Evolutionary conservation across 345 rosid genomes (phyloP).

Genomic region (Eucalyptus albens): DNA sequence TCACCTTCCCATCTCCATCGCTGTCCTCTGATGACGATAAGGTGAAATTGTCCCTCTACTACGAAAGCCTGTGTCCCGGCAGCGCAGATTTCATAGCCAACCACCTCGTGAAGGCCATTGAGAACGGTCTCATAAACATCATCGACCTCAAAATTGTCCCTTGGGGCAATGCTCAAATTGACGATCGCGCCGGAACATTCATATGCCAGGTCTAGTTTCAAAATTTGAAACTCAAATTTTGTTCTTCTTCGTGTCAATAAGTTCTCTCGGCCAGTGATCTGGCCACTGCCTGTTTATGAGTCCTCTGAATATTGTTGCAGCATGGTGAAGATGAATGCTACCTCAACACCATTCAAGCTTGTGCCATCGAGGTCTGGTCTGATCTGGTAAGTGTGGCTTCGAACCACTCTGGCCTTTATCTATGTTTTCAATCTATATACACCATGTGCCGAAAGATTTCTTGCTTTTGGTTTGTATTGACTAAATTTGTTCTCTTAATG

Average conservation of each 20-base stretch:
- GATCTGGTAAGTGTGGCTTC: constrained; percentile 4
- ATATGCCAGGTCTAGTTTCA: constrained; percentile 16
- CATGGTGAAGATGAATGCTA: constrained; percentile 62
- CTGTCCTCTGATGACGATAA: not conserved
- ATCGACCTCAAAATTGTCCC: constrained; percentile 21
- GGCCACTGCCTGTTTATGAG: not conserved
- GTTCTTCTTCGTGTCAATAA: not conserved
- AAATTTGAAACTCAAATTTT: not conserved
- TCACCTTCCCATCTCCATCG: not conserved
- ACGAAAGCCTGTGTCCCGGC: constrained; percentile 20
- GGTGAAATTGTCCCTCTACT: constrained; percentile 19
- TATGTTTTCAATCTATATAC: not conserved
- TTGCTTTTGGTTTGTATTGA: not conserved
- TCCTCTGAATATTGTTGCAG: constrained; percentile 4
- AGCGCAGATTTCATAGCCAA: constrained; percentile 6
- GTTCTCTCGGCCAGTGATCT: not conserved
- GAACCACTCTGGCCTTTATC: not conserved
- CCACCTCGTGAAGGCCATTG: not conserved
- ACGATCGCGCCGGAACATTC: not conserved
- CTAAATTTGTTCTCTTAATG: not conserved
- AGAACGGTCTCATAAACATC: constrained; percentile 9
- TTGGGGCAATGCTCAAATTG: constrained; percentile 13
- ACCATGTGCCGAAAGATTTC: not conserved
- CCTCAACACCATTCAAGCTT: constrained; percentile 48
- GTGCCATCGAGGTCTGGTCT: constrained; percentile 37